Base-by-base conservation (phyloP, 1,284 basidiomycete genomes). In the Prillingera fragicola region DNA sequence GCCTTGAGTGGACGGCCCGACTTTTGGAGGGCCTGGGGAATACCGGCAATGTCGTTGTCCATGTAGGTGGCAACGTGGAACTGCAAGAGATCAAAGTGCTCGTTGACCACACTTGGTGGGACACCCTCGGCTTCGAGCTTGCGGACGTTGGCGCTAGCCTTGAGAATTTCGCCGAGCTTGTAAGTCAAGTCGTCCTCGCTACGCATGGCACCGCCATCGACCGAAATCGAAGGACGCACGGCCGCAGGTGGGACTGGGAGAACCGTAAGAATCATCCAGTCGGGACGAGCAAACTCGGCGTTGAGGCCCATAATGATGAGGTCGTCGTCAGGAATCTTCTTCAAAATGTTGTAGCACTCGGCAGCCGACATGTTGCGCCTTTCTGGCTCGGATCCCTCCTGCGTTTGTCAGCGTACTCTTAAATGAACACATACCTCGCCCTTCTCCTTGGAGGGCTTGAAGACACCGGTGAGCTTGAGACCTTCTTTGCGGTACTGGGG, bases 221-320 rank as follows among this genome's bases (percentile, higher is more conserved):
- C 86, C 17, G 91, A 85, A 47, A 98, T 96, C 70, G 90, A 95
- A 0, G 95, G 95, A 37, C 95, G 87, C 39, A 99, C 95, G 10
- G 95, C 91, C 10, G 95, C 94, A 1, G 95, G 95, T 1, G 95
- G 95, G 0, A 99, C 94, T 27, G 95, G 95, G 63, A 98, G 79
- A 23, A 97, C 91, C 0, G 95, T 97, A 40, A 98, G 74, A 59
- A 99, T 92, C 95, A 99, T 98, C 95, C 95, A 98, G 63, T 97
- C 91, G 3, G 95, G 95, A 33, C 92, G 81, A 12, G 95, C 95
- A 66, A 94, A 97, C 65, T 91, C 88, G 43, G 90, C 88, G 21
- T 89, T 94, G 8, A 98, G 80, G 31, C 95, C 95, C 55, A 98
- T 82, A 14, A 92, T 77, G 56, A 84, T 78, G n/a, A 98, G 80